Base-by-base conservation (phyloP, 805 yeast genomes). In the Lipomyces chichibuensis region DNA sequence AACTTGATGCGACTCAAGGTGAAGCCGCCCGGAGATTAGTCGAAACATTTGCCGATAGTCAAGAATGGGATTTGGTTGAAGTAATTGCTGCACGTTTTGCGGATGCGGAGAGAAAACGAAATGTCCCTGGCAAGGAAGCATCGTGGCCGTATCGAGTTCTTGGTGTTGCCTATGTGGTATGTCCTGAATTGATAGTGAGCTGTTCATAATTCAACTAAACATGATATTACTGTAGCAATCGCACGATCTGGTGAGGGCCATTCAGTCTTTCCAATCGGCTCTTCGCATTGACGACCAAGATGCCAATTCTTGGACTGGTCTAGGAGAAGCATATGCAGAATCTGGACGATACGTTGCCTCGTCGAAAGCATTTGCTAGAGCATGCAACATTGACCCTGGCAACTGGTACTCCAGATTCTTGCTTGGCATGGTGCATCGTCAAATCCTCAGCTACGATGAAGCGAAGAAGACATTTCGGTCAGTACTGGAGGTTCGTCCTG, bases 291-390 rank as follows among this genome's bases (percentile, higher is more conserved):
- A 87, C 55, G 80, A 89, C 0, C 70, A 74, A 62, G 98, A 95
- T 77, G 76, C 85, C 1, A 88, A 90, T 70, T 88, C 97, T 1
- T 94, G 98, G 98, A 81, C 90, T 35, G 97, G 97, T 0, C 80
- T 95, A n/a, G 99, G 99, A n/a, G 98, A 95, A 76, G 94, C 97
- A 0, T 95, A 95, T 76, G 81, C 84, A 63, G 85, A 87, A 32
- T 86, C 95, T 76, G 99, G 99, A 1, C 83, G 97, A 68, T 80
- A 88, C 56, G 93, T 91, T 64, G 96, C 98, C 2, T 91, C 97
- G 0, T 81, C 85, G 9, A 92, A 90, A 76, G 98, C 95, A 0
- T 90, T 92, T 73, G 81, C 80, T 37, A 87, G 87, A 65, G 91
- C 93, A 0, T 74, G 86, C 57, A 82, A 82, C 51, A 71, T 89